Evolutionary conservation across 164 flowering plant genomes (phyloP).

Genomic region (Sedum album): DNA sequence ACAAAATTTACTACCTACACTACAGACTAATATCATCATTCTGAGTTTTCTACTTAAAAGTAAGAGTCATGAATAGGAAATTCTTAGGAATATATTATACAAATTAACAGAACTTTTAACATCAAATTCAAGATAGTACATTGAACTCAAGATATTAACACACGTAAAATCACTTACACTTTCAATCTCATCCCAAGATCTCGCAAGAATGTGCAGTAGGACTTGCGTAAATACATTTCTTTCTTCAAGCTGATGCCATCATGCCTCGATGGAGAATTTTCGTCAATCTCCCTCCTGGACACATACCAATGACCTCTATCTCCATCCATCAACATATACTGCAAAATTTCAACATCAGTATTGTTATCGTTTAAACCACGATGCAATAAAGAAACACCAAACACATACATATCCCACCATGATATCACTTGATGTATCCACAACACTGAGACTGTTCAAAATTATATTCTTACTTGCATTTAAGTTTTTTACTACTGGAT

Average conservation of each 20-base stretch:
- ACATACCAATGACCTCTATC: background rate
- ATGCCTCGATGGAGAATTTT: background rate
- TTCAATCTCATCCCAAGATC: background rate
- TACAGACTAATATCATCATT: too few species aligned
- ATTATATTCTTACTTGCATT: too few species aligned
- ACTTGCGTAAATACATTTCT: background rate
- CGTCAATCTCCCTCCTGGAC: background rate
- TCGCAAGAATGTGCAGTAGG: background rate
- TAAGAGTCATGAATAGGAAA: background rate
- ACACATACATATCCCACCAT: background rate
- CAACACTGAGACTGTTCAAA: too few species aligned
- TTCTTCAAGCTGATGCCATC: background rate
- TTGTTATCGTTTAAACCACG: background rate
- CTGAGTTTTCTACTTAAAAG: background rate
- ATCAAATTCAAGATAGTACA: too few species aligned
- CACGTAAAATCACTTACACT: too few species aligned
- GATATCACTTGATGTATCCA: too few species aligned
- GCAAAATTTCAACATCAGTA: background rate
- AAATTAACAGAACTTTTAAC: too few species aligned
- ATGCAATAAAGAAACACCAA: background rate
- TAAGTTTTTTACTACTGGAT: too few species aligned
- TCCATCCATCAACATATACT: background rate
- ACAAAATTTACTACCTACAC: background rate
- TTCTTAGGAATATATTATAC: too few species aligned
- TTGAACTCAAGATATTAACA: too few species aligned